Evolutionary conservation across 148 eudicot genomes (phyloP).

Genomic region (Rhododendron griersonianum): DNA sequence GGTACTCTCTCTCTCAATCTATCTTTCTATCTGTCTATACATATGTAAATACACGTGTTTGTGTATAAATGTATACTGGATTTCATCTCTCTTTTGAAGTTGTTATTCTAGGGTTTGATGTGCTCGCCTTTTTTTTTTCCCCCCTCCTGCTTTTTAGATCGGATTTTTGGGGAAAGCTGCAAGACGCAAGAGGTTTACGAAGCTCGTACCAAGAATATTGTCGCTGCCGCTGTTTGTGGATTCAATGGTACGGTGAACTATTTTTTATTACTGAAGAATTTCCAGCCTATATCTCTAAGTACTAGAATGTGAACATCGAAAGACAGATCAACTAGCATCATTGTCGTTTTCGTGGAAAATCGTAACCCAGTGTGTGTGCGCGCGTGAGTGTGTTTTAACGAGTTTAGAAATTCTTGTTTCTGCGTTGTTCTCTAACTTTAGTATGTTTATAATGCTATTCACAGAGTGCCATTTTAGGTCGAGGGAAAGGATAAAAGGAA

Average conservation of each 20-base stretch:
- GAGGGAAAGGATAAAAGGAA: background rate
- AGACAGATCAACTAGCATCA: background rate
- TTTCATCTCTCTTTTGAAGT: background rate
- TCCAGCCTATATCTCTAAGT: background rate
- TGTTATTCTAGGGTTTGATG: slow-evolving; percentile 5
- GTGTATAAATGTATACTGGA: background rate
- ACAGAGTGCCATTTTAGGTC: background rate
- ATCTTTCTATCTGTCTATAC: background rate
- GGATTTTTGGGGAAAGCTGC: slow-evolving; percentile 70
- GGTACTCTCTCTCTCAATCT: slow-evolving; percentile 35
- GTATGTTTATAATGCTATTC: background rate
- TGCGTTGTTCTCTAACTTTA: background rate
- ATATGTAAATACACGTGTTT: too few relatives aligned
- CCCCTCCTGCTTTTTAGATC: slow-evolving; percentile 35
- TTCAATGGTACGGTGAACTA: slow-evolving; percentile 57
- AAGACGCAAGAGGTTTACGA: slow-evolving; percentile 67
- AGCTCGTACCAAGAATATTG: slow-evolving; percentile 73
- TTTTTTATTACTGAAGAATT: background rate
- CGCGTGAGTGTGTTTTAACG: background rate
- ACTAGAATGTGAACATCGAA: background rate
- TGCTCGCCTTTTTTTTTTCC: background rate
- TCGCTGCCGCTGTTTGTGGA: slow-evolving; percentile 79
- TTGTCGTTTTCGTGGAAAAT: too few relatives aligned
- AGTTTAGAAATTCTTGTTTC: background rate
- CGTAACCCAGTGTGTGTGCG: background rate